These are phyloP conservation scores for Daldinia sp. DNA, from an alignment of 2,329 filamentous ascomycete species.

Conservation along the genomic window DNA sequence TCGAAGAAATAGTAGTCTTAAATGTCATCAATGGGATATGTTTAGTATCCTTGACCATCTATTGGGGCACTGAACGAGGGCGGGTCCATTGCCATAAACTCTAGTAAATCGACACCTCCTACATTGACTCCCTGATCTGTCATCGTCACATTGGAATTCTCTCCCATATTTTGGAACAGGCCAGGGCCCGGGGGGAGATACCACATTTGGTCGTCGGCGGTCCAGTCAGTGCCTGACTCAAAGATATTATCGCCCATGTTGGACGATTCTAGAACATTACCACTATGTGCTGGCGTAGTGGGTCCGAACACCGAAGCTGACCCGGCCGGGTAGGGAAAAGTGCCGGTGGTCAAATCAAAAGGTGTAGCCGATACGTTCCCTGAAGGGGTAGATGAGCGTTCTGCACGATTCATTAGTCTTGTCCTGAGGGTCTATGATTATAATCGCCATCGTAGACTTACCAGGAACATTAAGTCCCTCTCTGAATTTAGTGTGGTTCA, in stretches of 20 bases:
- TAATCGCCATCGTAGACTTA: slow-evolving; percentile 31
- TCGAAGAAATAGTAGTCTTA: neutral
- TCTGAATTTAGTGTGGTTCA: slow-evolving; percentile 41
- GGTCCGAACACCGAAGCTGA: slow-evolving; percentile 58
- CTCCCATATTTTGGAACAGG: slow-evolving; percentile 69
- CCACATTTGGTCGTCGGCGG: slow-evolving; percentile 69
- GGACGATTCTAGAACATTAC: slow-evolving; percentile 45
- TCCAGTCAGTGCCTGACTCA: slow-evolving; percentile 59
- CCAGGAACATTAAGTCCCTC: slow-evolving; percentile 44
- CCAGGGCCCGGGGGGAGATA: slow-evolving; percentile 70
- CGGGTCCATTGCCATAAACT: slow-evolving; percentile 71
- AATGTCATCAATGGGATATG: slow-evolving; percentile 5
- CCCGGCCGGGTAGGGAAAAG: slow-evolving; percentile 61
- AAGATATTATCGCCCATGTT: slow-evolving; percentile 55
- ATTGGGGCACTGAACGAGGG: slow-evolving; percentile 38
- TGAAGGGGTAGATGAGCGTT: slow-evolving; percentile 55
- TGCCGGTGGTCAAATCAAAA: slow-evolving; percentile 64
- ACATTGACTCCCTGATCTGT: slow-evolving; percentile 73
- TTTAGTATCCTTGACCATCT: slow-evolving; percentile 39
- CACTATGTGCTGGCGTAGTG: slow-evolving; percentile 54
- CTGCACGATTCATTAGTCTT: slow-evolving; percentile 36
- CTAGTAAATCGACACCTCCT: slow-evolving; percentile 70
- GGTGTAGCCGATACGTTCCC: slow-evolving; percentile 68
- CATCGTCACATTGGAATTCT: slow-evolving; percentile 69
- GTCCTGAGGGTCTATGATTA: neutral